Conservation (phyloP, 2,329 filamentous ascomycete genomes). For the Alternaria metachromatica region DNA sequence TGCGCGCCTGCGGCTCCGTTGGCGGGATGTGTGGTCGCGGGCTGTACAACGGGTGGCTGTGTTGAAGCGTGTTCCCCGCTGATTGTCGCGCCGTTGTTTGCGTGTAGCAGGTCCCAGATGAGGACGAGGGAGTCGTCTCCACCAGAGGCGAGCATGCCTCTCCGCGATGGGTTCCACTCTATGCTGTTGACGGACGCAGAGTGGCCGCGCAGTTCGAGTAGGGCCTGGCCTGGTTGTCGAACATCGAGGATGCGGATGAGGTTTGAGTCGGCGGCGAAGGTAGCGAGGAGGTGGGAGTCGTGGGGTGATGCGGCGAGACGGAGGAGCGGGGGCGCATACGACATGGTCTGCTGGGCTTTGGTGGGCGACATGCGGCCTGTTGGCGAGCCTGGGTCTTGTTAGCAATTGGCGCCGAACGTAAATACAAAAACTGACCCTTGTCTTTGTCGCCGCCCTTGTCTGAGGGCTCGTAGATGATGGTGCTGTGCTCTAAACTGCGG, state of each 20-base stretch:
- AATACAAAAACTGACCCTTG: slow-evolving; percentile 45
- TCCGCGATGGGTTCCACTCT: slow-evolving; percentile 89
- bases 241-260: slow-evolving; percentile 95
- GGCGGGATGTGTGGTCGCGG: slow-evolving; percentile 31
- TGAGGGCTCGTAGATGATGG: slow-evolving; percentile 97
- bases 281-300: slow-evolving; percentile 94
- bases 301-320: slow-evolving; percentile 90
- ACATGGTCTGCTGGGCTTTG: slow-evolving; percentile 76
- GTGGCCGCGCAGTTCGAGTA: slow-evolving; percentile 92
- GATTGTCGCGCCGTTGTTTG: slow-evolving; percentile 59
- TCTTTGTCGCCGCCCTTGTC: slow-evolving; percentile 70
- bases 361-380: slow-evolving; percentile 70
- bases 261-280: slow-evolving; percentile 91
- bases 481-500: slow-evolving; percentile 94
- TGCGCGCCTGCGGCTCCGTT: slow-evolving; percentile 37
- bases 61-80: slow-evolving; percentile 50
- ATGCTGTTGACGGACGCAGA: slow-evolving; percentile 86
- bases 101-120: slow-evolving; percentile 89
- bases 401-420: slow-evolving; percentile 3
- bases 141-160: slow-evolving; percentile 89
- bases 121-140: slow-evolving; percentile 91
- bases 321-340: slow-evolving; percentile 69
- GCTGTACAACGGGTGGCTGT: slow-evolving; percentile 30
- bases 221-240: slow-evolving; percentile 90
- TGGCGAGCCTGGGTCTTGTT: slow-evolving; percentile 50